Base-by-base conservation (phyloP, 495 filamentous ascomycete genomes). In the Cairneyella variabilis region DNA sequence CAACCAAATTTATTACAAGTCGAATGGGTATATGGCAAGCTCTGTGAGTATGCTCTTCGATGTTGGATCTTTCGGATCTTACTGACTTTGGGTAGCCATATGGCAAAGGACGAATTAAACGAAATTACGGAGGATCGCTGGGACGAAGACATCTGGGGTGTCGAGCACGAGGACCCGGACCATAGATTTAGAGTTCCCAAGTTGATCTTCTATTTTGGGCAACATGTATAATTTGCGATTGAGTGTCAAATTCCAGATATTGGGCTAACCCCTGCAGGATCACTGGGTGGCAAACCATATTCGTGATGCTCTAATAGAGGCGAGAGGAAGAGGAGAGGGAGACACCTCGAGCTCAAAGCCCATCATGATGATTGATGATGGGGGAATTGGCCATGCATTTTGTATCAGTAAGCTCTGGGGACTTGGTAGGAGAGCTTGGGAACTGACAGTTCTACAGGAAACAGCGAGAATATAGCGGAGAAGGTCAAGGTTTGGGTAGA, bases 231-330 rank as follows among this genome's bases (percentile, higher is more conserved):
- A n/a, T n/a, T n/a, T n/a, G n/a, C n/a, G n/a, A n/a, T n/a, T n/a
- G n/a, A n/a, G n/a, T n/a, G n/a, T n/a, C n/a, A n/a, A n/a, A n/a
- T n/a, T n/a, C n/a, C n/a, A n/a, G n/a, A n/a, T n/a, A n/a, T n/a
- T n/a, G n/a, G n/a, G n/a, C n/a, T n/a, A n/a, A n/a, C n/a, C n/a
- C n/a, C 1, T 23, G 25, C 23, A 64, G 58, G 91, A 97, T 59
- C 77, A 86, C 61, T 96, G 91, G 91, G 89, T 97, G 21, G 86
- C 86, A 1, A 72, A 88, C 48, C 69, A 78, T 65, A 84, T 85
- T 34, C 71, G 92, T 28, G 87, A 95, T 62, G 80, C 77, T 45
- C 79, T 96, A 49, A 85, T 96, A 57, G 72, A 68, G 21, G 40
- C 74, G 3, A 64, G 84, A 47, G 59, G 48, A 57, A 59, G 61